Evolutionary conservation across 306 rosid genomes (phyloP).

Genomic region (Citrullus colocynthis): DNA sequence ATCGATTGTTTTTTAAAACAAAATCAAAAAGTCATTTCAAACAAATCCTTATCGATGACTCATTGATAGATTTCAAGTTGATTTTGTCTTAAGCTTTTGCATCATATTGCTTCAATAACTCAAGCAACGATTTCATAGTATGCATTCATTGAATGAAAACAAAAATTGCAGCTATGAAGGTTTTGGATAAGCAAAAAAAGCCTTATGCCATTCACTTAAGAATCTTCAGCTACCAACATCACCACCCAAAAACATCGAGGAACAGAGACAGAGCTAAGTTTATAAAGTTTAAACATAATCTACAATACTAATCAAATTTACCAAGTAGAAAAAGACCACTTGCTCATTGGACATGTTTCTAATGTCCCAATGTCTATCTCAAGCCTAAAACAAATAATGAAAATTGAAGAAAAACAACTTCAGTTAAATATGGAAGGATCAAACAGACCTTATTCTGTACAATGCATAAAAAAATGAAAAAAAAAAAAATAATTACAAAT

Average conservation of each 20-base stretch:
- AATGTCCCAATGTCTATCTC: neutral
- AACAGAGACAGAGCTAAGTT: neutral
- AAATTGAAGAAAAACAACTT: neutral
- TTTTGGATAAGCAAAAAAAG: neutral
- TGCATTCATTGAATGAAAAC: neutral
- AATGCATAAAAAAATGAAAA: neutral
- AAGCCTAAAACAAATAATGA: neutral
- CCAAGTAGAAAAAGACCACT: neutral
- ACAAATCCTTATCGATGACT: neutral
- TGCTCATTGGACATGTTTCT: neutral
- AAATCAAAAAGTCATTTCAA: neutral
- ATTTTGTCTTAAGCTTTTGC: too few relatives aligned
- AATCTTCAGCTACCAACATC: neutral
- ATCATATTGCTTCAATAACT: too few relatives aligned
- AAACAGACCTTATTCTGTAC: constrained; percentile 4
- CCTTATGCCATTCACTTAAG: neutral
- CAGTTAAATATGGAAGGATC: neutral
- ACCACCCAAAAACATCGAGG: neutral
- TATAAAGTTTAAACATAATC: neutral
- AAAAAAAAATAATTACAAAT: neutral
- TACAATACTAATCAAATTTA: neutral
- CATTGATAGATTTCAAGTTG: too few relatives aligned
- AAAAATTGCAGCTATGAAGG: neutral
- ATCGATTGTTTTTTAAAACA: neutral
- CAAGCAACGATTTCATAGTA: neutral